Evolutionary conservation across 352 stramenopile species (phyloP).

Genomic region (Pythium rhizo-oryzae): DNA sequence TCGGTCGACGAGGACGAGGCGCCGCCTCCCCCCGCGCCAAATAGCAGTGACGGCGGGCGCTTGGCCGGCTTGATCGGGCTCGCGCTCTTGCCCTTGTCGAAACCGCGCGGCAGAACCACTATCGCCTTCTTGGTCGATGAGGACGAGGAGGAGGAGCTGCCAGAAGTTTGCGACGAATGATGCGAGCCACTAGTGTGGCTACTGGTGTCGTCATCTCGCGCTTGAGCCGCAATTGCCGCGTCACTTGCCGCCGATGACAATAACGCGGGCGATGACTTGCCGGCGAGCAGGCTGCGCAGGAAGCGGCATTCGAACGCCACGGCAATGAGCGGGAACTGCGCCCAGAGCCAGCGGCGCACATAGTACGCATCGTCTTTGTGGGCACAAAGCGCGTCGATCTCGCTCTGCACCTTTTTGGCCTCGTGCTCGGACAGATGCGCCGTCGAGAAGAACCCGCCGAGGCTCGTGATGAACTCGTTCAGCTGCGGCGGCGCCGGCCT

Average conservation of each 20-base stretch:
- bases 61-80: slow-evolving; percentile 14
- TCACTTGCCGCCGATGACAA: neutral
- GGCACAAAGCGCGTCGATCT: slow-evolving; percentile 68
- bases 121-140: slow-evolving; percentile 10
- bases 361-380: slow-evolving; percentile 76
- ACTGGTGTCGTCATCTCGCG: slow-evolving; percentile 6
- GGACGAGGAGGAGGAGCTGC: neutral
- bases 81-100: neutral
- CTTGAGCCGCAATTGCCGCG: neutral
- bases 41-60: slow-evolving; percentile 27
- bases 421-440: slow-evolving; percentile 55
- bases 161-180: neutral
- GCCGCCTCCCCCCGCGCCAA: neutral
- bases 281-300: slow-evolving; percentile 37
- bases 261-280: neutral
- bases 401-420: slow-evolving; percentile 50
- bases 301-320: slow-evolving; percentile 77
- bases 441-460: slow-evolving; percentile 56
- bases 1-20: slow-evolving; percentile 23
- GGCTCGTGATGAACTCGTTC: slow-evolving; percentile 73
- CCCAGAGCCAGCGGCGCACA: slow-evolving; percentile 82
- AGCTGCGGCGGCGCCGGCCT: slow-evolving; percentile 45
- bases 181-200: neutral
- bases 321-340: slow-evolving; percentile 83
- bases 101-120: slow-evolving; percentile 14